Evolutionary conservation across 805 yeast species (phyloP), one percentile per base, ranked within the genome.

Genomic region (Pichia ethanolica): DNA sequence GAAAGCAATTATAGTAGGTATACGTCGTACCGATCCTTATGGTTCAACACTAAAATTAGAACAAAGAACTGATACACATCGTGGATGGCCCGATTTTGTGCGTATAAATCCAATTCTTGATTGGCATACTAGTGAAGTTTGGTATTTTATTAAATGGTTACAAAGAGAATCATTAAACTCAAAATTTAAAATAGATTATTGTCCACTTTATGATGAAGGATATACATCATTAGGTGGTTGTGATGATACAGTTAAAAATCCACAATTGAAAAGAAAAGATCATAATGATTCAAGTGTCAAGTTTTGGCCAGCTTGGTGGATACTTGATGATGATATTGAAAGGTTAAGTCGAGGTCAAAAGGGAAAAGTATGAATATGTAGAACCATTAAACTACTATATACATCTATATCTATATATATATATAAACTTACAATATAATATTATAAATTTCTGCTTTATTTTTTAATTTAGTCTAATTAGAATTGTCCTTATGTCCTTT

Each of bases 171-270:
- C 69, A 79, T 25, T 61, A 73, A n/a, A 73, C 83, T 39, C 74
- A 74, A 3, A 35, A 9, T 47, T 50, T 27, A 26, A 32, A 26
- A 47, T 53, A 11, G 34, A 41, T 7, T 89, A 91, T 63, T 91
- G 98, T 63, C 58, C 62, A 2, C 68, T 93, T 49, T 93, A 93
- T 60, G 95, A 86, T 56, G 49, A 57, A 36, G 99, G 99, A 0
- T 93, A 84, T 60, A 90, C 99, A 1, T 87, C 96, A 1, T 66
- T 93, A 20, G 99, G 99, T 3, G 93, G 96, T 0, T 69, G 80
- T 1, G 68, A 76, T 48, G 77, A 80, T 40, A 91, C 99, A 0
- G 58, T 75, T 2, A 80, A 77, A 35, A 93, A 93, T 62, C 96
- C 95, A 11, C 72, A 69, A 48, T 63, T 86, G 45, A 58, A 57